Evolutionary conservation across 2,329 filamentous ascomycete species (phyloP), one percentile per base, ranked within the genome.

Genomic region (Venturia effusa): DNA sequence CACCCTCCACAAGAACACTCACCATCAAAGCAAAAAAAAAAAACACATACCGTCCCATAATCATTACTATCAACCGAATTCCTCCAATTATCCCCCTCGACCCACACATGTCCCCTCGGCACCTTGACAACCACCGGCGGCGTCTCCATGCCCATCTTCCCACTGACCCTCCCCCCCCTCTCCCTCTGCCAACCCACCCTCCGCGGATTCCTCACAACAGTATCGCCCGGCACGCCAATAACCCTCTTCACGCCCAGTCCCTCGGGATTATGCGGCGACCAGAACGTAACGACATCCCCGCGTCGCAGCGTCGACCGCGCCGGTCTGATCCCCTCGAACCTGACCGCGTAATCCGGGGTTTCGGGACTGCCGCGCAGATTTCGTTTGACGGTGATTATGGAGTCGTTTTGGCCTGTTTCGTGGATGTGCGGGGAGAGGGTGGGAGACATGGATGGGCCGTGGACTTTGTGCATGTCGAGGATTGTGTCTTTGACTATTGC

Each of bases 101-200:
- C 85, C 94, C 94, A 99, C 34, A 97, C 82, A 77, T 97, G 92
- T 22, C 91, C 91, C 67, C 82, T 82, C 5, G 92, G 93, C 27
- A 99, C 84, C 67, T 82, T 81, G 57, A 89, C 64, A 34, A 51
- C 73, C 65, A 43, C 17, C n/a, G 39, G 32, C 39, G 45, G 34
- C 32, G 65, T 66, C 64, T 60, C 65, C 61, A 68, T 68, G 30
- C 67, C 69, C n/a, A 70, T 67, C 22, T 69, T 69, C 59, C 78
- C 76, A 22, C 75, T 75, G 83, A 81, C 34, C 65, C 62, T 69
- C 57, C 79, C 77, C n/a, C 75, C 75, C 83, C 81, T 32, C 65
- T 64, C 39, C 66, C 32, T 61, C 61, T 64, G 3, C 34, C 66
- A 64, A 5, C 72, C 72, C 39, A 71, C 62, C n/a, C 74, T 65